A percentile compares a stretch with the other conserved stretches of the same genome.
Evolutionary conservation across 1,284 basidiomycete genomes (phyloP).

Genomic region (Cerioporus squamosus): DNA sequence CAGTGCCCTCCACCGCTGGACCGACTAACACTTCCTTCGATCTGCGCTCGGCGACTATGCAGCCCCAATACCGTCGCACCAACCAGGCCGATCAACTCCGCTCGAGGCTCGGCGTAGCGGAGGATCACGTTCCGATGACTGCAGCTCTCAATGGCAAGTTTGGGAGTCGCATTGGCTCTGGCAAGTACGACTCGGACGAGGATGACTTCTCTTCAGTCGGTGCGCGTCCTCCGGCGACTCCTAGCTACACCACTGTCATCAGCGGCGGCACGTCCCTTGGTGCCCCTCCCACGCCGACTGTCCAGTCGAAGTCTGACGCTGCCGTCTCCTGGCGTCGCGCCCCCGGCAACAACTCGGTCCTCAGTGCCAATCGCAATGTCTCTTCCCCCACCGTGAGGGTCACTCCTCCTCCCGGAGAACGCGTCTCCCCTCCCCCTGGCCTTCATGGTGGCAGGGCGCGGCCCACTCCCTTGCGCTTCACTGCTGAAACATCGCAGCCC

Average conservation of each 20-base stretch:
- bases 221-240: slow-evolving; percentile 51
- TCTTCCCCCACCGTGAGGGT: slow-evolving; percentile 69
- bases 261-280: slow-evolving; percentile 74
- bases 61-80: slow-evolving; percentile 62
- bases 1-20: slow-evolving; percentile 70
- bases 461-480: slow-evolving; percentile 73
- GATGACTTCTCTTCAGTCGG: slow-evolving; percentile 38
- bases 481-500: slow-evolving; percentile 52
- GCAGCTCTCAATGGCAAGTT: slow-evolving; percentile 77
- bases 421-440: slow-evolving; percentile 53
- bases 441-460: slow-evolving; percentile 49
- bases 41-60: slow-evolving; percentile 53
- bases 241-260: slow-evolving; percentile 67
- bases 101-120: slow-evolving; percentile 60
- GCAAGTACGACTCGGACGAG: slow-evolving; percentile 45
- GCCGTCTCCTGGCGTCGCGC: slow-evolving; percentile 79
- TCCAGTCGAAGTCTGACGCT: slow-evolving; percentile 71
- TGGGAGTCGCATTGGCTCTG: slow-evolving; percentile 60
- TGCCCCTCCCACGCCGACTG: slow-evolving; percentile 45
- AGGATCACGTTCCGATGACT: slow-evolving; percentile 74
- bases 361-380: slow-evolving; percentile 64
- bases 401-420: slow-evolving; percentile 70
- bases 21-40: slow-evolving; percentile 69
- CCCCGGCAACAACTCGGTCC: slow-evolving; percentile 68
- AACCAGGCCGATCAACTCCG: slow-evolving; percentile 68